Base-by-base conservation (phyloP, 495 filamentous ascomycete species). In the Trichocladium uniseriatum region DNA sequence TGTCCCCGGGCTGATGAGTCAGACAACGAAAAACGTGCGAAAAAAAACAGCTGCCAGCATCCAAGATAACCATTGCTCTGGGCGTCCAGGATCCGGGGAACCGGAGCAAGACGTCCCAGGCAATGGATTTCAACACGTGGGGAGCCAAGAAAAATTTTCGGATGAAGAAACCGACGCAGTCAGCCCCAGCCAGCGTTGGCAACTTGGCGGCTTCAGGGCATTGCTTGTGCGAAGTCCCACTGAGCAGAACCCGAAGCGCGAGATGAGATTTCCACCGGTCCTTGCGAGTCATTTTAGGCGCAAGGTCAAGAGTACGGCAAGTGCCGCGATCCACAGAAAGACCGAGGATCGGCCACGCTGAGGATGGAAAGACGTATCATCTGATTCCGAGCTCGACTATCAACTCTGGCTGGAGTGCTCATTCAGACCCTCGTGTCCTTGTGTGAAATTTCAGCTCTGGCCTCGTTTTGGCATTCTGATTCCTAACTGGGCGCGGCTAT, bases 251-350 rank as follows among this genome's bases (percentile, higher is more conserved):
- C 46, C 47, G 48, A 55, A 54, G 43, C 47, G 37, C 38, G 47
- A 47, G 48, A 49, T 8, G 29, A 52, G 19, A 36, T 37, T 27
- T 18, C 19, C 14, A 15, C n/a, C 16, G 32, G 21, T 40, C 27
- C 21, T 42, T 9, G 43, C 53, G 53, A 55, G 53, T 55, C 53
- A 55, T 55, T 55, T 38, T 35, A 43, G 29, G 19, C 7, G 22
- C 27, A 37, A 22, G 29, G 28, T 45, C 46, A 19, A 49, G 41
- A 44, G 32, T n/a, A 22, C 48, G 24, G 48, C 19, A 47, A 40
- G 3, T 55, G 43, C 48, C 53, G 48, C 40, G 53, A 44, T 39
- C 53, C 53, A 51, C 53, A 55, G 53, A 55, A 55, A 38, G 37
- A 51, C 53, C 53, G 53, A 55, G 53, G 36, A 51, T 50, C 42